A percentile compares a stretch with the other conserved stretches of the same genome.
Conservation (phyloP, 1,284 basidiomycete species). For the Calocybe gambosa region DNA sequence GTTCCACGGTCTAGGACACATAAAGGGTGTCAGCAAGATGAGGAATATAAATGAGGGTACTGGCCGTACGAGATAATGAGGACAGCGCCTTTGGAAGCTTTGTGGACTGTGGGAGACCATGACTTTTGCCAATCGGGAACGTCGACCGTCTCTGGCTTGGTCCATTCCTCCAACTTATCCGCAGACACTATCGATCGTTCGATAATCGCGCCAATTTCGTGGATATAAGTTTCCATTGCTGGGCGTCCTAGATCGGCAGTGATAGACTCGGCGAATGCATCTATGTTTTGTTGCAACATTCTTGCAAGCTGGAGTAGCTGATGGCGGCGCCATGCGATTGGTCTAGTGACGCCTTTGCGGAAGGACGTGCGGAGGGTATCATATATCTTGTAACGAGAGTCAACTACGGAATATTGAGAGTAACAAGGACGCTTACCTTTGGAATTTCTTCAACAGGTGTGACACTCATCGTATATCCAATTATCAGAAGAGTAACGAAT, state of each 20-base stretch:
- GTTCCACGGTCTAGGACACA: conserved; percentile 27
- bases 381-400: conserved; percentile 19
- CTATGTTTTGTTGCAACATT: conserved; percentile 30
- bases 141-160: conserved; percentile 22
- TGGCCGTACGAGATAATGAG: conserved; percentile 48
- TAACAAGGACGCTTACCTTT: conserved; percentile 11
- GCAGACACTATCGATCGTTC: conserved; percentile 25
- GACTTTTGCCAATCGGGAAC: conserved; percentile 26
- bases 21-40: conserved; percentile 25
- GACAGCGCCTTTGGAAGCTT: conserved; percentile 67
- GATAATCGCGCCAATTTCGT: conserved; percentile 25
- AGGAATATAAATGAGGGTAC: conserved; percentile 20
- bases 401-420: neutral
- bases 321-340: conserved; percentile 29
- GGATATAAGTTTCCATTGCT: conserved; percentile 24
- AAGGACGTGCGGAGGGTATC: conserved; percentile 23
- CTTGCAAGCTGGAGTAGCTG: conserved; percentile 32
- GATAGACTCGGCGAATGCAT: conserved; percentile 26
- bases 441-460: conserved; percentile 24
- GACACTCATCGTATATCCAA: conserved; percentile 5
- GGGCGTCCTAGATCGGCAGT: conserved; percentile 29
- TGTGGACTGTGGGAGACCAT: conserved; percentile 49
- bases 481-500: neutral
- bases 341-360: conserved; percentile 21
- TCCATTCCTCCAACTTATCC: conserved; percentile 31